Evolutionary conservation across 331 rosid genomes (phyloP), one percentile per base, ranked within the genome.

Genomic region (Prunus yedoensis): DNA sequence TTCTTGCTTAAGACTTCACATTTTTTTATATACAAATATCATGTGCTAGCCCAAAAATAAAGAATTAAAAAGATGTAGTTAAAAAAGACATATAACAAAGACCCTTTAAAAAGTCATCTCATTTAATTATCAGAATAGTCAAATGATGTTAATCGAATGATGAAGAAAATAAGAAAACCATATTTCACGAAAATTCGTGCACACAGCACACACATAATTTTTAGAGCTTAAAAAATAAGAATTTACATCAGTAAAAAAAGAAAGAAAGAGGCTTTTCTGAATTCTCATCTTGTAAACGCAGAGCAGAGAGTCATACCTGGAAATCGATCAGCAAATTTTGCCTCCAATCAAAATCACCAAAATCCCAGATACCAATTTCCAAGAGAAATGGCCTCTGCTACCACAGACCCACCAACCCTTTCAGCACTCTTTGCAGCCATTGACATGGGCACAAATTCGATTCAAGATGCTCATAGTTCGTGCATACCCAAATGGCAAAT

Each of bases 371-470:
- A 56, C 69, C 77, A 53, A 60, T 30, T 32, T 30, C 46, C 68
- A 30, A 15, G 7, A 8, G 23, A 45, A 17, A 78, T 74, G 85
- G 66, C 79, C 13, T 52, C 75, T 11, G 18, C 65, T 45, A 46
- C 10, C 5, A 67, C 71, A 66, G 8, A 45, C 9, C 57, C 82
- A 30, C 13, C 69, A 1, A 28, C 64, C 47, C 51, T 35, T 28
- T 76, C 82, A 1, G 56, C 78, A n/a, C 84, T 84, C n/a, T 84
- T 56, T 56, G 81, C 81, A 10, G 74, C 83, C 30, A 77, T 74
- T 68, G 88, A 84, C 43, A 77, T 80, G 88, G 88, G 85, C 41
- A 84, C 88, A 17, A 74, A 78, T 78, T 84, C 88, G 30, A n/a
- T 84, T 81, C 81, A 84, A 84, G 81, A 52, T 81, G 73, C 77